Evolutionary conservation across 2,329 filamentous ascomycete genomes (phyloP), one percentile per base, ranked within the genome.

Genomic region (Cladosporium austrohemisphaericum): DNA sequence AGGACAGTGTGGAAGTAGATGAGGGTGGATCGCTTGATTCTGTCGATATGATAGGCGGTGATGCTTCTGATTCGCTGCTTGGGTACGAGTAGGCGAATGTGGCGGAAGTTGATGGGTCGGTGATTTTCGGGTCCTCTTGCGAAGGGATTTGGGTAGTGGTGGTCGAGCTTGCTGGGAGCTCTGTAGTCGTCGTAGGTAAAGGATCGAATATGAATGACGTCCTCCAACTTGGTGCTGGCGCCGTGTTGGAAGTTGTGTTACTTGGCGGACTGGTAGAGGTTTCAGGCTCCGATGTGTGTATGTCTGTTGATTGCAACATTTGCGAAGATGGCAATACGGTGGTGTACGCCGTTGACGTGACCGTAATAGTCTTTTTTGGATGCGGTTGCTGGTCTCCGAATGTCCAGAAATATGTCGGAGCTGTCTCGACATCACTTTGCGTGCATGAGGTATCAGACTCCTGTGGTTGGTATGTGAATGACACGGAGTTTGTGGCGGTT

Each of bases 341-440:
- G 23, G 32, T 37, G 14, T 33, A 46, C 11, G 44, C 23, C 13
- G 32, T 47, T 18, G 44, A 38, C 16, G 32, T 37, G 10, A n/a
- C 20, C 1, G 44, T 47, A 16, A 31, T 18, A 13, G 33, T 47
- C 4, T 11, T 14, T 3, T 5, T n/a, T 14, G 18, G 9, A 3
- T 29, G n/a, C n/a, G n/a, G n/a, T 10, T 6, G 13, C 4, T 20
- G 11, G 6, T 29, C 16, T 29, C 33, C 44, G 11, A 47, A 38
- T 3, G 43, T 46, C 32, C 22, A 28, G 43, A 46, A 46, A 19
- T 16, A 29, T 3, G 40, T 32, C 9, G 40, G 26, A 4, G 10
- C 9, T 31, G 11, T 10, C 28, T 19, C 10, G 33, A 36, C 5
- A 20, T 19, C 11, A 13, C 14, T 5, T n/a, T n/a, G n/a, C n/a